Evolutionary conservation across 2,329 filamentous ascomycete species (phyloP).

Genomic region (Fusarium pilosicola): DNA sequence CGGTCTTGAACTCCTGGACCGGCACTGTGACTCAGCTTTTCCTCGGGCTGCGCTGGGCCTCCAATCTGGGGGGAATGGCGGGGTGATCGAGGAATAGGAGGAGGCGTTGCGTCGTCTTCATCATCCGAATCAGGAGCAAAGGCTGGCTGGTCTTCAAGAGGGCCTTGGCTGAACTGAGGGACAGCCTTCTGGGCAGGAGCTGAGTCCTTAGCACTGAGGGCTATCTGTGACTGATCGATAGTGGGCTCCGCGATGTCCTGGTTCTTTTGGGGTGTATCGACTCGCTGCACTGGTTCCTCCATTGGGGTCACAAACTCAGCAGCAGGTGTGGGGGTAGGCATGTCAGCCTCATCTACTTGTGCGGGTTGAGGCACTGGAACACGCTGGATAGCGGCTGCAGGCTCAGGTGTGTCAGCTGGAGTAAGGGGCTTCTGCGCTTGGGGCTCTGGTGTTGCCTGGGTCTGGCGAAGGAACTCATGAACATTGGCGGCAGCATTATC

Average conservation of each 20-base stretch:
- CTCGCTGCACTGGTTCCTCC: constrained; percentile 32
- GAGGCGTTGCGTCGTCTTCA: constrained; percentile 60
- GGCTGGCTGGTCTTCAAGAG: constrained; percentile 85
- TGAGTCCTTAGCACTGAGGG: constrained; percentile 18
- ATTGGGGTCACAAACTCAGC: constrained; percentile 39
- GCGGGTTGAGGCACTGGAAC: not conserved
- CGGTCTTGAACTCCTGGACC: constrained; percentile 69
- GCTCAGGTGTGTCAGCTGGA: constrained; percentile 43
- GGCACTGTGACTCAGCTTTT: constrained; percentile 49
- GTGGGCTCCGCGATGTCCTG: constrained; percentile 36
- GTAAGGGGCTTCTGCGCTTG: constrained; percentile 14
- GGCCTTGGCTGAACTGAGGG: constrained; percentile 85
- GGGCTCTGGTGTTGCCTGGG: constrained; percentile 44
- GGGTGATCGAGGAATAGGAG: constrained; percentile 60
- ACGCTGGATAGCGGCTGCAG: constrained; percentile 32
- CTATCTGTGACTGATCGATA: constrained; percentile 35
- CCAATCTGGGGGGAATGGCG: constrained; percentile 41
- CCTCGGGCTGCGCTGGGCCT: constrained; percentile 44
- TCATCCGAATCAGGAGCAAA: constrained; percentile 73
- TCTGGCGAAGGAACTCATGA: constrained; percentile 60
- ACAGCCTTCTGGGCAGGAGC: constrained; percentile 47
- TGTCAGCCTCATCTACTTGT: constrained; percentile 24
- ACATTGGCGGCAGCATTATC: constrained; percentile 63
- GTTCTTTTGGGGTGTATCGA: constrained; percentile 38
- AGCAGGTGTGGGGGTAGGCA: constrained; percentile 30